Evolutionary conservation across 176 grass and related monocot species (phyloP), one percentile per base, ranked within the genome.

Genomic region (Guadua angustifolia): DNA sequence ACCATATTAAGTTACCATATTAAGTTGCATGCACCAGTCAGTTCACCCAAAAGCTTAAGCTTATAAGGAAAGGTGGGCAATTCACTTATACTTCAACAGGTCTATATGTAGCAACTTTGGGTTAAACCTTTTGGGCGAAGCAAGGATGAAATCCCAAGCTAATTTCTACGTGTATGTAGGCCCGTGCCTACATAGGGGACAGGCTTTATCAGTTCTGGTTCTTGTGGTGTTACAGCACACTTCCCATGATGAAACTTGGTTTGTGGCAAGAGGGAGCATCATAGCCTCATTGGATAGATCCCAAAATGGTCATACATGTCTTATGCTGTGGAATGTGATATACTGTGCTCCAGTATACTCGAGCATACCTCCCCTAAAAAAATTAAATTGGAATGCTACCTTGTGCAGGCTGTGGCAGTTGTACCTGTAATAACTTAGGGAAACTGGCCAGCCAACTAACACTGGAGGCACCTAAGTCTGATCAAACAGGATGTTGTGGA

Each of bases 401-500:
- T 60, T 89, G 78, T 93, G 84, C 81, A 86, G 73, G 51, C 58
- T 86, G 51, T 61, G 75, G 81, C 80, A 65, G 68, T 77, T 87
- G 75, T 72, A 71, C 80, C 3, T 42, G 47, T 61, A 76, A 83
- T 61, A 44, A 86, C 77, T 61, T 83, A 51, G 85, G 33, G 21
- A 85, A 80, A 32, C 66, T 87, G 43, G 78, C 79, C 86, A 85
- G 84, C 63, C 73, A 88, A 84, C 56, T 78, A 65, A 29, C 57
- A 66, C 36, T 86, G 77, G 80, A 92, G 73, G 69, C 14, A 81
- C 52, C 84, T 58, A 33, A 62, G 82, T 80, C 83, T 33, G 91
- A 95, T 70, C 91, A 96, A 85, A 81, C 79, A 38, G 93, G 82
- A 78, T 99, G 93, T 73, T 99, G 97, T 42, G 91, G 97, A 75